A percentile compares a stretch with the other conserved stretches of the same genome.
Evolutionary conservation across 345 rosid genomes (phyloP).

Genomic region (Melaleuca alternifolia): DNA sequence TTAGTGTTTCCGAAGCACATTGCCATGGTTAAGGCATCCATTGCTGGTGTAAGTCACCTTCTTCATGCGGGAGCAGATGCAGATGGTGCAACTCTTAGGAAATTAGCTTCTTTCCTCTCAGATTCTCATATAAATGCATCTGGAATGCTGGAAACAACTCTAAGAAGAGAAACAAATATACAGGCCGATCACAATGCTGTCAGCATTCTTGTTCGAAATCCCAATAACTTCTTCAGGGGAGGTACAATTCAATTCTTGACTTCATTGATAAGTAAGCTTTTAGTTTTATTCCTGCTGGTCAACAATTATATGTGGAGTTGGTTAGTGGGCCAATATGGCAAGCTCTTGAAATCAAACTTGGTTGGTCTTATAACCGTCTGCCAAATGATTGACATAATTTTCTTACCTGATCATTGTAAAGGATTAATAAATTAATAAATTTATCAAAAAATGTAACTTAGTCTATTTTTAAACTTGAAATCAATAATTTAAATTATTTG

Average conservation of each 20-base stretch:
- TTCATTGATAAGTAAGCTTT: neutral
- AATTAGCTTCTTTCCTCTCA: slow-evolving; percentile 52
- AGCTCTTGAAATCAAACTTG: neutral
- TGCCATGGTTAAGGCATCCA: slow-evolving; percentile 69
- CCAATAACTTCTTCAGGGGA: slow-evolving; percentile 34
- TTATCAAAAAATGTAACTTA: neutral
- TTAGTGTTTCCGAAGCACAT: slow-evolving; percentile 25
- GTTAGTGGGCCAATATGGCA: neutral
- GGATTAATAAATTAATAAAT: neutral
- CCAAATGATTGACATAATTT: neutral
- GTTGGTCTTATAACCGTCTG: neutral
- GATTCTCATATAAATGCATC: slow-evolving; percentile 35
- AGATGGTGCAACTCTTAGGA: slow-evolving; percentile 57
- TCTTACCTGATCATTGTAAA: neutral
- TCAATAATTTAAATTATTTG: neutral
- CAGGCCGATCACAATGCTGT: slow-evolving; percentile 76
- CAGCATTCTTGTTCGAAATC: slow-evolving; percentile 57
- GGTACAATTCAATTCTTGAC: slow-evolving; percentile 26
- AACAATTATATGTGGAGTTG: neutral
- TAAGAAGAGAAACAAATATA: slow-evolving; percentile 67
- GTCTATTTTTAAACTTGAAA: neutral
- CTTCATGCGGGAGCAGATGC: slow-evolving; percentile 47
- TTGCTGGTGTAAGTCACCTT: slow-evolving; percentile 80
- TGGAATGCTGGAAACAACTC: slow-evolving; percentile 57
- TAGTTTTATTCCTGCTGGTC: neutral